Percentiles rank a stretch among this genome's conserved stretches.
These are phyloP conservation scores for Chlorella sorokiniana DNA, from an alignment of 139 green algal species.

Conservation along the genomic window DNA sequence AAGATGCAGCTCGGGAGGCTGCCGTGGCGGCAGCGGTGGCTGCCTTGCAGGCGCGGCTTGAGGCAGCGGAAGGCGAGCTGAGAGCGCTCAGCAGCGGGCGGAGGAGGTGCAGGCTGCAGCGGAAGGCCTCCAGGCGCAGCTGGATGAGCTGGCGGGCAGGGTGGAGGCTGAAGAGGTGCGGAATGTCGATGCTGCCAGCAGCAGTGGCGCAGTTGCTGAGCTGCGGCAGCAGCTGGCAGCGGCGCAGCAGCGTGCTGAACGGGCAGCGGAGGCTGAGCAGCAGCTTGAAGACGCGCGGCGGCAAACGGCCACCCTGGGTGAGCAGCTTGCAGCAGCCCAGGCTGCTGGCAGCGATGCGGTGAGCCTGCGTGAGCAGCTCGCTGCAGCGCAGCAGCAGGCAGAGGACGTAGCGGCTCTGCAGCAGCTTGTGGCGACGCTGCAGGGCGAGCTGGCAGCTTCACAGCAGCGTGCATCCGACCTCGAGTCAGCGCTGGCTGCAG, in stretches of 20 bases:
- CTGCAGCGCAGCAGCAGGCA: not conserved
- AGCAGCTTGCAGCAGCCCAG: slow-evolving; percentile 12
- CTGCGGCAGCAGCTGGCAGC: not conserved
- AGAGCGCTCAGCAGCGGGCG: slow-evolving; percentile 11
- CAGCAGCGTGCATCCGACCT: slow-evolving; percentile 4
- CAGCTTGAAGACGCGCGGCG: not conserved
- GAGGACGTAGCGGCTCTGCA: not conserved
- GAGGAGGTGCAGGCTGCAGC: not conserved
- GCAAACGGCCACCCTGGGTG: not conserved
- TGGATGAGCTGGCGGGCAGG: not conserved
- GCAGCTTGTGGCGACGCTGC: not conserved
- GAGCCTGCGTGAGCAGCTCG: not conserved
- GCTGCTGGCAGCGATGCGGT: not conserved
- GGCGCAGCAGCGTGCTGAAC: not conserved
- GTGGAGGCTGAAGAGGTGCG: not conserved
- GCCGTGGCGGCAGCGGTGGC: not conserved
- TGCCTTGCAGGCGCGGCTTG: not conserved
- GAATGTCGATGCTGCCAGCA: not conserved
- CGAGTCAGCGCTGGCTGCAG: not conserved
- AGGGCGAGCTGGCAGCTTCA: not conserved
- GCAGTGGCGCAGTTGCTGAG: not conserved
- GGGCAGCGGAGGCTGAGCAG: not conserved
- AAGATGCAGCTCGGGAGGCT: not conserved
- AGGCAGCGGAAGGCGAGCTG: not conserved
- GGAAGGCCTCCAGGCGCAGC: not conserved